Conservation (phyloP, 495 filamentous ascomycete genomes). For the Talaromyces thailandensis region DNA sequence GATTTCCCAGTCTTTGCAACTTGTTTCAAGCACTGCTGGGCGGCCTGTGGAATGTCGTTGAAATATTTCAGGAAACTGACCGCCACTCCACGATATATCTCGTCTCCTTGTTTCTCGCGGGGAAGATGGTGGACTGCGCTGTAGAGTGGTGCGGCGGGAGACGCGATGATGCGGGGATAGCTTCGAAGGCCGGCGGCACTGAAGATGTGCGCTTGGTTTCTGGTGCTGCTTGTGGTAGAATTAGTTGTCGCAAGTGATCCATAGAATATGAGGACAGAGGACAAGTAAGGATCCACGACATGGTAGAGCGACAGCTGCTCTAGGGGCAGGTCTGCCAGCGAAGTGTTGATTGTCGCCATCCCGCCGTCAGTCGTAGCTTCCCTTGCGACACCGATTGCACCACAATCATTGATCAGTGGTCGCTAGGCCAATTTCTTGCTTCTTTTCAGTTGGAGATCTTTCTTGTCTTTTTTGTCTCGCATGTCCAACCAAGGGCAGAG, state of each 20-base stretch:
- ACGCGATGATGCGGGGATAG: slow-evolving; percentile 83
- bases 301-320: slow-evolving; percentile 75
- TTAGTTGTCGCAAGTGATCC: slow-evolving; percentile 76
- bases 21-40: slow-evolving; percentile 50
- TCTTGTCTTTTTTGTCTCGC: background rate
- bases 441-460: background rate
- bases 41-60: slow-evolving; percentile 64
- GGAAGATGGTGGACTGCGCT: slow-evolving; percentile 86
- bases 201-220: slow-evolving; percentile 88
- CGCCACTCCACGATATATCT: slow-evolving; percentile 78
- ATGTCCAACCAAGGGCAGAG: background rate
- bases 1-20: slow-evolving; percentile 23
- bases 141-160: slow-evolving; percentile 91
- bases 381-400: background rate
- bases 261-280: slow-evolving; percentile 75
- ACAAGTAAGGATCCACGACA: slow-evolving; percentile 66
- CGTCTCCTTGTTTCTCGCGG: slow-evolving; percentile 86
- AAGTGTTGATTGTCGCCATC: slow-evolving; percentile 27
- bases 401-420: background rate
- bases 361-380: slow-evolving; percentile 9
- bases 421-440: background rate
- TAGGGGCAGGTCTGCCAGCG: slow-evolving; percentile 50
- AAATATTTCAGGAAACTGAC: slow-evolving; percentile 93
- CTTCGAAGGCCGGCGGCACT: slow-evolving; percentile 78
- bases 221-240: slow-evolving; percentile 76